A percentile compares a stretch with the other conserved stretches of the same genome.
These are phyloP conservation scores for Phytomonas serpens DNA, from an alignment of 208 protist genomes.

Conservation along the genomic window DNA sequence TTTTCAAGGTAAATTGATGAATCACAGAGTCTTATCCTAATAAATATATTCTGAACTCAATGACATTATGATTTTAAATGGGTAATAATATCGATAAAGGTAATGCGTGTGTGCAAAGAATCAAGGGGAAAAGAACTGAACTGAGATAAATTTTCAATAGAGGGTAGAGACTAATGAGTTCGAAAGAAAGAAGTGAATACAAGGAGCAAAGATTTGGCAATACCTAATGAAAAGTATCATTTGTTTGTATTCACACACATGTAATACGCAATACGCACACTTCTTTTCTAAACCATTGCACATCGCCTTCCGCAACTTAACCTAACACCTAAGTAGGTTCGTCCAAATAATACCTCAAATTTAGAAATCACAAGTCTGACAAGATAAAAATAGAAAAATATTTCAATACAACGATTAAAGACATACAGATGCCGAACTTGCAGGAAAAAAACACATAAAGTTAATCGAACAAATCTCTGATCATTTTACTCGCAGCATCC, in stretches of 20 bases:
- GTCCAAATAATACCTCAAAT: not conserved
- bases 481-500: not conserved
- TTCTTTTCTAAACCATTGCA: not conserved
- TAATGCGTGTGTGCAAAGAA: not conserved
- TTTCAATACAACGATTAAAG: not conserved
- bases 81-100: not conserved
- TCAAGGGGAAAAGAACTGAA: not conserved
- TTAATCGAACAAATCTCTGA: not conserved
- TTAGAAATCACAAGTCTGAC: not conserved
- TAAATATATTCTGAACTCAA: not conserved
- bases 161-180: not conserved
- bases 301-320: not conserved
- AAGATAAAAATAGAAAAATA: not conserved
- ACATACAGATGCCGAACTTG: not conserved
- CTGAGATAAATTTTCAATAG: slow-evolving; percentile 9
- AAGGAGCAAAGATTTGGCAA: slow-evolving; percentile 9
- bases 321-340: not conserved
- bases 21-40: not conserved
- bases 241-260: slow-evolving; percentile 2
- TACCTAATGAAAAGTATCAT: not conserved
- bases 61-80: not conserved
- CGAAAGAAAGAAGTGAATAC: slow-evolving; percentile 3
- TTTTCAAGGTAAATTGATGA: not conserved
- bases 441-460: not conserved
- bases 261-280: not conserved